These are phyloP conservation scores for Agrocybe chaxingu DNA, from an alignment of 768 basidiomycete species.

Conservation along the genomic window DNA sequence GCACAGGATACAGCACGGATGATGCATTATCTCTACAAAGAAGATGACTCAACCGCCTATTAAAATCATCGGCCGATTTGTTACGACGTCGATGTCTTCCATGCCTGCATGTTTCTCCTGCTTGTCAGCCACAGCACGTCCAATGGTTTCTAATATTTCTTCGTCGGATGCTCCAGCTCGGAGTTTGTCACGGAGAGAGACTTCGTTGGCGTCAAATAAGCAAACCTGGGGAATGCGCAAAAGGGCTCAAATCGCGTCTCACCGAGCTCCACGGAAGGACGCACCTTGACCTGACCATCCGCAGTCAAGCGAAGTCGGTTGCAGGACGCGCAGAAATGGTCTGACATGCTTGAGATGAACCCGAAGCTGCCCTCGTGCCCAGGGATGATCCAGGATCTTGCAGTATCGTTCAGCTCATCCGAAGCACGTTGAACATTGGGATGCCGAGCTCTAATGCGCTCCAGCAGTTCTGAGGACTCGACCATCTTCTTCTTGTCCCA, in stretches of 20 bases:
- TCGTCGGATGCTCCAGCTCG: conserved; percentile 63
- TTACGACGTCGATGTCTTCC: conserved; percentile 73
- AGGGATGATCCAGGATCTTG: conserved; percentile 73
- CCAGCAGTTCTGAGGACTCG: conserved; percentile 64
- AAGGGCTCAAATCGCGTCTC: background rate
- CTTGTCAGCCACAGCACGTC: conserved; percentile 65
- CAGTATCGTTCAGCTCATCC: conserved; percentile 79
- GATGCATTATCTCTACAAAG: conserved; percentile 23
- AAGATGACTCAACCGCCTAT: conserved; percentile 84
- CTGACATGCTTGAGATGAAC: conserved; percentile 94
- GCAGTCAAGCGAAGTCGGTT: conserved; percentile 85
- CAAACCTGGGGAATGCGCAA: conserved; percentile 60
- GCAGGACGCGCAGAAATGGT: conserved; percentile 86
- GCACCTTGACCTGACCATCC: conserved; percentile 85
- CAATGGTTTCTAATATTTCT: conserved; percentile 58
- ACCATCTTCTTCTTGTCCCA: conserved; percentile 86
- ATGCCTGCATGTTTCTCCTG: conserved; percentile 83
- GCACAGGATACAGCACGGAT: conserved; percentile 15
- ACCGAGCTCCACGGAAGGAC: background rate
- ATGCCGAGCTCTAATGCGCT: conserved; percentile 43
- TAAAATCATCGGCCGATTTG: conserved; percentile 86
- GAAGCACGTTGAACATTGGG: conserved; percentile 51
- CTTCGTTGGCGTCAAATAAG: conserved; percentile 80
- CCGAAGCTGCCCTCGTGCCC: conserved; percentile 69
- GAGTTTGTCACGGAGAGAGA: conserved; percentile 76